Base-by-base conservation (phyloP, 345 rosid species). In the Ricinus communis region DNA sequence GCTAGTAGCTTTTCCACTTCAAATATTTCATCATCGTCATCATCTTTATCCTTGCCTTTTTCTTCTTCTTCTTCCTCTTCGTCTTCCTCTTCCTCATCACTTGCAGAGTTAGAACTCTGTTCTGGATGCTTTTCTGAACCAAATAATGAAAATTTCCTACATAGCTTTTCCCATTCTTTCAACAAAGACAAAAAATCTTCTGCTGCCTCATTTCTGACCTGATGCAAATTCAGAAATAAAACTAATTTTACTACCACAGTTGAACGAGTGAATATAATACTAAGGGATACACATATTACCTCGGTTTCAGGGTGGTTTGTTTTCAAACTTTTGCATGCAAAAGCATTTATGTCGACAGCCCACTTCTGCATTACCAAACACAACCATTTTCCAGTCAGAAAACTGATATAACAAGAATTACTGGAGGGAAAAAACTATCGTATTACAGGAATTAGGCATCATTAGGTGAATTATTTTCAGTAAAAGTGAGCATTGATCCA, bases 271-370 rank as follows among this genome's bases (percentile, higher is more conserved):
- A 47, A 45, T 16, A 47, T 27, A 14, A 5, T 8, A 8, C 30
- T 18, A 0, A 60, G 16, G 19, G 51, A 28, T 47, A 25, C 0
- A 10, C 22, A 24, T 10, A 24, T 58, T 77, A 81, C 85, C 82
- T 81, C 72, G 19, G 82, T 71, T 66, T 77, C 77, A 43, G 85
- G 84, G 51, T 84, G 85, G 27, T 84, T 84, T 0, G 15, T 51
- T 45, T 71, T 77, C 63, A 82, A 43, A 65, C 82, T 84, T 30
- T 80, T 69, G 72, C 82, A 82, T 18, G 87, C 85, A 19, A 70
- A 31, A 21, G 57, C 22, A 27, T 82, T 82, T 6, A 82, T 64
- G 43, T 84, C 87, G 8, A 82, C 82, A 52, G 84, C 85, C 87
- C 85, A 82, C 63, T 67, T 71, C 87, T 84, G 14, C 11, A 11